Percentiles rank a stretch among this genome's conserved stretches.
phyloP scores from a whole-genome alignment of 108 stramenopile species.

The Pelagomonas calceolata region DNA sequence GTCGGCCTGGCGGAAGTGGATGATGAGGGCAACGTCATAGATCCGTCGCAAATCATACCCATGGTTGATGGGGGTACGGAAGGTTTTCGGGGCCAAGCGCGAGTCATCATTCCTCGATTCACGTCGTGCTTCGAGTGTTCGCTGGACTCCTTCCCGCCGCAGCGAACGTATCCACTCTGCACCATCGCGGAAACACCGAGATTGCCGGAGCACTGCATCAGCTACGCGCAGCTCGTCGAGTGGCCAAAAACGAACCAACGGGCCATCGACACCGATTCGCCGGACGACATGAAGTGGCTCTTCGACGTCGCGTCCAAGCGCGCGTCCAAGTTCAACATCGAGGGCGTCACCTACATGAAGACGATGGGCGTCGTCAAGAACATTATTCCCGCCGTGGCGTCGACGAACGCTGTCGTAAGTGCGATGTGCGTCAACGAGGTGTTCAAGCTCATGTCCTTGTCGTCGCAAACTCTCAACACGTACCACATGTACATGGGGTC shows the following conservation, averaged over 20 bases:
- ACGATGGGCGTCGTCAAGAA: conserved; percentile 97
- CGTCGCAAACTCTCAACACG: conserved; percentile 84
- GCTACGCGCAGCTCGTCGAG: conserved; percentile 85
- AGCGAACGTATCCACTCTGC: conserved; percentile 98
- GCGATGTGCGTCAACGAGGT: conserved; percentile 89
- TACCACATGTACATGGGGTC: conserved; percentile 53
- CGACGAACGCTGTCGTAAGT: conserved; percentile 98
- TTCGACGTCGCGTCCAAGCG: conserved; percentile 86
- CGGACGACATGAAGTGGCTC: conserved; percentile 84
- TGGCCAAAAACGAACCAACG: conserved; percentile 37
- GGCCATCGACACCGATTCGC: conserved; percentile 85
- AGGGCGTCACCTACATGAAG: conserved; percentile 65
- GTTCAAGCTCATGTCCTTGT: conserved; percentile 80
- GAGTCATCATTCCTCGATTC: conserved; percentile 87
- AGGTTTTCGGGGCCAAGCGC: conserved; percentile 93
- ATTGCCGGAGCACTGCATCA: conserved; percentile 97
- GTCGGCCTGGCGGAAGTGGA: conserved; percentile 73
- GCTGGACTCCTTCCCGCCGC: conserved; percentile 84
- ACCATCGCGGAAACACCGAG: conserved; percentile 92
- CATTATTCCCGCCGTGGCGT: conserved; percentile 98
- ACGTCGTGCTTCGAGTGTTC: conserved; percentile 97
- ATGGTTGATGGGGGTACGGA: conserved; percentile 98
- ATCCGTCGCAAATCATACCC: conserved; percentile 84
- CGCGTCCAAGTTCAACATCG: conserved; percentile 69
- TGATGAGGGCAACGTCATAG: conserved; percentile 77